Evolutionary conservation across 1,139 yeast species (phyloP).

Genomic region (Keqinozyma sinolaborantium): DNA sequence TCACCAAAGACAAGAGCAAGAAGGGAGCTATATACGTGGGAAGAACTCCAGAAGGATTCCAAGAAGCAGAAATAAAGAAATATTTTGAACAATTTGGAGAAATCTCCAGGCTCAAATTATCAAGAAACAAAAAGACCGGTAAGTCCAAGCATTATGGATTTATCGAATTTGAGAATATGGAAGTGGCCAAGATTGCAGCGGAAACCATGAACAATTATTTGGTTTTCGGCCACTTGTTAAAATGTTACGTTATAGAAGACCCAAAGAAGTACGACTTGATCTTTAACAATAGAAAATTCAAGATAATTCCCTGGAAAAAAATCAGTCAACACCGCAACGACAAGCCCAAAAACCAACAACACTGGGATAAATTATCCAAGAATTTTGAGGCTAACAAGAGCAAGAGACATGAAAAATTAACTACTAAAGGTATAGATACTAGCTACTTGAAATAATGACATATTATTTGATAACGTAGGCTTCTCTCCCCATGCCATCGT

Average conservation of each 20-base stretch:
- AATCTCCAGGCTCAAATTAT: conserved; percentile 69
- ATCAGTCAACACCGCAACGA: conserved; percentile 55
- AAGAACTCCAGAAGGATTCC: conserved; percentile 88
- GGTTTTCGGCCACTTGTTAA: conserved; percentile 76
- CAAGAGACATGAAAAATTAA: conserved; percentile 45
- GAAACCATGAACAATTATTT: conserved; percentile 96
- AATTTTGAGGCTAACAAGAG: conserved; percentile 45
- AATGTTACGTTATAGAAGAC: conserved; percentile 56
- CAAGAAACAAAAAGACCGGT: conserved; percentile 90
- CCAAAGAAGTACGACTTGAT: conserved; percentile 49
- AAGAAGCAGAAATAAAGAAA: conserved; percentile 74
- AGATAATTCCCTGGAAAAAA: conserved; percentile 60
- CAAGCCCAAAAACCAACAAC: conserved; percentile 50
- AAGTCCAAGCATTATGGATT: conserved; percentile 91
- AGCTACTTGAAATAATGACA: conserved; percentile 20
- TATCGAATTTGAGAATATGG: conserved; percentile 59
- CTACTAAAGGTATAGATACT: conserved; percentile 52
- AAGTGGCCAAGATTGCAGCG: conserved; percentile 83
- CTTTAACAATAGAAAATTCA: conserved; percentile 49
- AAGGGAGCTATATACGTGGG: conserved; percentile 84
- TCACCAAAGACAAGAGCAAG: conserved; percentile 17
- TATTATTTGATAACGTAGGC: background rate
- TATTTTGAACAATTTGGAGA: conserved; percentile 91
- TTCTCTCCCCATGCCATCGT: background rate
- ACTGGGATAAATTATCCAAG: conserved; percentile 50